Base-by-base conservation (phyloP, 176 grass and related monocot species). In the Tuctoria greenei region DNA sequence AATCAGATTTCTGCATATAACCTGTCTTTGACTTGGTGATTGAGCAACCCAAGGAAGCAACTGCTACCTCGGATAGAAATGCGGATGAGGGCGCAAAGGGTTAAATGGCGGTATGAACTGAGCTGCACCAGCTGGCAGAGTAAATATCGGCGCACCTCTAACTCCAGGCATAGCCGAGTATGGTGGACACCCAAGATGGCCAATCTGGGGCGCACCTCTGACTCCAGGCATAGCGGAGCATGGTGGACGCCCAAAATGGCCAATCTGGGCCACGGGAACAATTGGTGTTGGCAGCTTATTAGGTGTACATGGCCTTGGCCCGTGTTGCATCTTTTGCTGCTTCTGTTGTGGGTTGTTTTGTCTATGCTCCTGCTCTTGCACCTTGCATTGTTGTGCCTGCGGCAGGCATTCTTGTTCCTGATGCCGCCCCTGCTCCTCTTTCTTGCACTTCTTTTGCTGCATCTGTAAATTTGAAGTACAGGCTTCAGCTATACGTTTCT, bases 361-460 rank as follows among this genome's bases (percentile, higher is more conserved):
- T 47, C 58, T 24, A 2, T 67, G 61, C 18, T 47, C 31, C 36
- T 78, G 55, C 82, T 49, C 82, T 84, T 21, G 25, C 4, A n/a
- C 25, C 36, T 84, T 78, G 44, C 8, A 64, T 54, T 56, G 57
- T 69, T 71, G 38, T 2, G 6, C 52, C 31, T 61, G 51, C 51
- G 54, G 54, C 37, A 62, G 42, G 16, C 44, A 51, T 21, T 23
- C 13, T 60, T 36, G 54, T n/a, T 44, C 64, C 43, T 52, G 35
- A 8, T 69, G 77, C n/a, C 1, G 25, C 26, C 74, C 34, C 36
- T 67, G 50, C 69, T 85, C 41, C 43, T 25, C 78, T 44, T 55
- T 81, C 26, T 81, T 86, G 56, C 65, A 64, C 84, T 86, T 86
- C 21, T 77, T 57, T 49, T 76, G 38, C 13, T 73, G 50, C 58